Evolutionary conservation across 2,329 filamentous ascomycete genomes (phyloP).

Genomic region (Penicillium sp.): DNA sequence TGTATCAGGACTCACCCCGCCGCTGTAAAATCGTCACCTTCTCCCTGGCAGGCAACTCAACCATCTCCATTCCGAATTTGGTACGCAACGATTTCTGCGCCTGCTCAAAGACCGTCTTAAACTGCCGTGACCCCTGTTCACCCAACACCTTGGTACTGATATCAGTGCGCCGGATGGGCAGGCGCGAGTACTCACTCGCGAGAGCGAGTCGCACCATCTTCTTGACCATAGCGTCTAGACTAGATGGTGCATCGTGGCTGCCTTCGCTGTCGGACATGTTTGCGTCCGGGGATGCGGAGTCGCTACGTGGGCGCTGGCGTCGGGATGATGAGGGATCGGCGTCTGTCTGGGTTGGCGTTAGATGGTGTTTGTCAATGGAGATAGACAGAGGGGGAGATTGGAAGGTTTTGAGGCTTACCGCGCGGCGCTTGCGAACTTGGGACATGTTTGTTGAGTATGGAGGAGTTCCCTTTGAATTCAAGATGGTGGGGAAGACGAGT

Average conservation of each 20-base stretch:
- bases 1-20: conserved; percentile 59
- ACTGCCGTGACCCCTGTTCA: conserved; percentile 65
- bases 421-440: conserved; percentile 33
- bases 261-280: conserved; percentile 18
- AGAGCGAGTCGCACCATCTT: conserved; percentile 64
- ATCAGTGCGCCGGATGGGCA: conserved; percentile 59
- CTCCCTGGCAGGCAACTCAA: conserved; percentile 77
- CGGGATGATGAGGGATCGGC: conserved; percentile 12
- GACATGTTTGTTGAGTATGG: conserved; percentile 25
- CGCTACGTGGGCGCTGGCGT: conserved; percentile 14
- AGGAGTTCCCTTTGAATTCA: background rate
- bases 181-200: conserved; percentile 61
- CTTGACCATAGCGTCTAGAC: conserved; percentile 54
- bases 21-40: conserved; percentile 79
- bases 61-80: conserved; percentile 90
- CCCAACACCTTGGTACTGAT: conserved; percentile 70
- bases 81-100: conserved; percentile 72
- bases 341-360: conserved; percentile 8
- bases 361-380: background rate
- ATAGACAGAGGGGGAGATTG: background rate
- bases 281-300: conserved; percentile 6
- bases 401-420: conserved; percentile 26
- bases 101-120: conserved; percentile 73
- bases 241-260: conserved; percentile 25
- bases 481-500: background rate